Base-by-base conservation (phyloP, 2,329 filamentous ascomycete species). In the Lasiodiplodia citricola region DNA sequence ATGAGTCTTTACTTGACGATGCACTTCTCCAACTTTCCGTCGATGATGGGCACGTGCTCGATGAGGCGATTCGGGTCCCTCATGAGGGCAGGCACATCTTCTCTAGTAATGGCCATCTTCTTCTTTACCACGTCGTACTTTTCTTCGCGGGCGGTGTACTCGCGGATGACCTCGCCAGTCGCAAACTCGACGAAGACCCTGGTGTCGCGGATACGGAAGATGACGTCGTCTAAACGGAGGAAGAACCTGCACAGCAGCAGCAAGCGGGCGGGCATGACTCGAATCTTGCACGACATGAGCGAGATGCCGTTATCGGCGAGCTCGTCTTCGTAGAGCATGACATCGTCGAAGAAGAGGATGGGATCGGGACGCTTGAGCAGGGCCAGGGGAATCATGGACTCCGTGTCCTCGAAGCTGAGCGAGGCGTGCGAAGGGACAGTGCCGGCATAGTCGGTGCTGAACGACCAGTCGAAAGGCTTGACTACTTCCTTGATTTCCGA, bases 391-490 rank as follows among this genome's bases (percentile, higher is more conserved):
- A 99, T 96, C 67, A 86, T 80, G 21, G 81, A 82, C n/a, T 81
- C 79, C 25, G 82, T 83, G 21, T 81, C 75, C 67, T 82, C 62
- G 68, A 88, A 85, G 4, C 50, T 31, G 18, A 68, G 68, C n/a
- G 57, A 11, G 21, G 44, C 23, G 25, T 72, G 65, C 2, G 54
- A n/a, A 16, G 54, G 31, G 18, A 91, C 81, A 3, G 91, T 93
- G 63, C 96, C 96, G 68, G 86, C 87, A 81, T 97, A 99, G 73
- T 90, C 87, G 44, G 95, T 97, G 72, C 90, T 96, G 82, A 98
- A 99, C 71, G 93, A 97, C 96, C 96, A 99, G 82, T 99, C 96
- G 79, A 96, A 99, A 3, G 95, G 94, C 82, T 94, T 94, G 67
- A 99, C 93, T 31, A 97, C 91, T 77, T 97, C 93, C 77, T 93